Base-by-base conservation (phyloP, 2,329 filamentous ascomycete species). In the Colletotrichum kahawae region DNA sequence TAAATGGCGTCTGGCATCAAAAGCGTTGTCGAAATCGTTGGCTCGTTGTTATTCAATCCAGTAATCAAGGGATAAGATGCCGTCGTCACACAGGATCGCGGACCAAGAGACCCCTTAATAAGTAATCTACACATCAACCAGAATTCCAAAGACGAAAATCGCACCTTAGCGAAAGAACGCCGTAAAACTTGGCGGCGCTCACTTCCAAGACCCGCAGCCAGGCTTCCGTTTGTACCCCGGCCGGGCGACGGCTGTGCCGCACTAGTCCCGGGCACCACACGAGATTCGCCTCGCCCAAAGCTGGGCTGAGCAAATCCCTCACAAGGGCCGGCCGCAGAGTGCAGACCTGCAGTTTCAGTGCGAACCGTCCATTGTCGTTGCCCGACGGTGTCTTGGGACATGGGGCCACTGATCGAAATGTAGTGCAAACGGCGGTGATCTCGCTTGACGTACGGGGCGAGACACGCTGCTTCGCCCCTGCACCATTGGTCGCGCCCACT, bases 241-340 rank as follows among this genome's bases (percentile, higher is more conserved):
- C 43, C 68, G 68, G 68, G 68, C 68, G 60, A 65, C 33, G 33
- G 68, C 68, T 70, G 33, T 57, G 68, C 68, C 48, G 60, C 68
- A 70, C 59, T 27, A 70, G 67, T 34, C 27, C 24, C n/a, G 54
- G 54, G 27, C 54, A 31, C 54, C 24, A 57, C 54, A 51, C 43
- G 43, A 51, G 43, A 51, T 51, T n/a, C n/a, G 43, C 43, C 43
- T 51, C 10, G n/a, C 43, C 43, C 43, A 51, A 51, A 43, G 21
- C 34, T 38, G 60, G 60, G 21, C 31, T 64, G 34, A 38, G 21
- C 60, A 51, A 51, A 51, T 51, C 8, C 33, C 8, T 14, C 21
- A 38, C 18, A 38, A 27, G 21, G 8, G n/a, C 59, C n/a, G 29
- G n/a, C 59, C n/a, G 29, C 29, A 13, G 24, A n/a, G 16, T 12